A percentile compares a stretch with the other conserved stretches of the same genome.
Conservation (phyloP, 2,329 filamentous ascomycete genomes). For the Aspergillus sp. region DNA sequence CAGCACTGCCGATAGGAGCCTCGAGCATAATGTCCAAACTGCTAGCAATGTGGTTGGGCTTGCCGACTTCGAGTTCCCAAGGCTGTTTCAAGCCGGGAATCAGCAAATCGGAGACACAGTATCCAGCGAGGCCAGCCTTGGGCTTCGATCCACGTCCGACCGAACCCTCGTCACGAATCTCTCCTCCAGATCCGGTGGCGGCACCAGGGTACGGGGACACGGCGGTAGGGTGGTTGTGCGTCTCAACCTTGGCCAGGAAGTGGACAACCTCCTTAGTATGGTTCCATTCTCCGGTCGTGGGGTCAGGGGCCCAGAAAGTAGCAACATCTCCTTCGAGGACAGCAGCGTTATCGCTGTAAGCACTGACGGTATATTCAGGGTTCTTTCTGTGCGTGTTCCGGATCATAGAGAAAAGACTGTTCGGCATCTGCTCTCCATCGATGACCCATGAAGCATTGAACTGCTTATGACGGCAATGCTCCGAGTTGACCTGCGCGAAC, state of each 20-base stretch:
- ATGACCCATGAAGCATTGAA: slow-evolving; percentile 98
- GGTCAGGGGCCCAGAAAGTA: slow-evolving; percentile 83
- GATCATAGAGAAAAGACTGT: slow-evolving; percentile 93
- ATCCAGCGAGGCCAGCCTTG: slow-evolving; percentile 87
- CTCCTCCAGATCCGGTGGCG: slow-evolving; percentile 90
- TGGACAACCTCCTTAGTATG: slow-evolving; percentile 83
- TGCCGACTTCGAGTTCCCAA: slow-evolving; percentile 90
- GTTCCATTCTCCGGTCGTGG: slow-evolving; percentile 81
- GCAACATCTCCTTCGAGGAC: slow-evolving; percentile 72
- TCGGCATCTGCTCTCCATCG: slow-evolving; percentile 74
- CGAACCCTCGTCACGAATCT: slow-evolving; percentile 92
- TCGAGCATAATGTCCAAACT: slow-evolving; percentile 97
- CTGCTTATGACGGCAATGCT: slow-evolving; percentile 85
- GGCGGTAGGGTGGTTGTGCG: slow-evolving; percentile 94
- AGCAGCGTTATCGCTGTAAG: slow-evolving; percentile 98
- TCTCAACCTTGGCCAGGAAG: slow-evolving; percentile 91
- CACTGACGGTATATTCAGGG: slow-evolving; percentile 81
- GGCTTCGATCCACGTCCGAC: slow-evolving; percentile 90
- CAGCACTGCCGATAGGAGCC: slow-evolving; percentile 88
- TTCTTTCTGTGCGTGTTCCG: slow-evolving; percentile 81
- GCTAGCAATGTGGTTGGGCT: slow-evolving; percentile 87
- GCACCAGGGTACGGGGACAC: slow-evolving; percentile 92
- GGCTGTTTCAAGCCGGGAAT: slow-evolving; percentile 80
- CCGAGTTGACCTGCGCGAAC: slow-evolving; percentile 99
- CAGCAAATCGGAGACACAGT: slow-evolving; percentile 89